Evolutionary conservation across 768 basidiomycete species (phyloP).

Genomic region (Tephrocybe sp.): DNA sequence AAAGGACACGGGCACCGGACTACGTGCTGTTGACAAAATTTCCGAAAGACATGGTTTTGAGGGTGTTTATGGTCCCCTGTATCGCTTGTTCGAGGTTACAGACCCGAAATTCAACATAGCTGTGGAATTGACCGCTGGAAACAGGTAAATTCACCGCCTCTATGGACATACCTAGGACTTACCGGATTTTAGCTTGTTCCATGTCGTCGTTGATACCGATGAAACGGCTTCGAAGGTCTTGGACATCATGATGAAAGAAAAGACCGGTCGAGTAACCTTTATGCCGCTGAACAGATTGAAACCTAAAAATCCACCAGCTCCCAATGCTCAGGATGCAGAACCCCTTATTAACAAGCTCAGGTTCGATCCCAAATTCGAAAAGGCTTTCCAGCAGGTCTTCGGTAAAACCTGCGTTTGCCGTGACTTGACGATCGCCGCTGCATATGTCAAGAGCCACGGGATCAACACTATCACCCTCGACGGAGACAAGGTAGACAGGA

Average conservation of each 20-base stretch:
- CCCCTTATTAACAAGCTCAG: constrained; percentile 82
- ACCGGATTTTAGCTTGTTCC: constrained; percentile 69
- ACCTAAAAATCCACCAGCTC: constrained; percentile 64
- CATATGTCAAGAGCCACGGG: constrained; percentile 91
- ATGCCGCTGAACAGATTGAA: constrained; percentile 97
- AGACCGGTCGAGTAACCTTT: constrained; percentile 93
- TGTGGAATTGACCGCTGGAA: constrained; percentile 93
- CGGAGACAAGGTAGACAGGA: constrained; percentile 96
- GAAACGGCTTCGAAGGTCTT: constrained; percentile 90
- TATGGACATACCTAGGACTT: constrained; percentile 9
- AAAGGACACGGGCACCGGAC: constrained; percentile 88
- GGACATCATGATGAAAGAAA: constrained; percentile 91
- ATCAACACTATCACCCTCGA: constrained; percentile 98
- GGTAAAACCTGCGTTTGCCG: constrained; percentile 96
- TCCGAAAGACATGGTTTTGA: constrained; percentile 70
- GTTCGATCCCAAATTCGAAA: constrained; percentile 67
- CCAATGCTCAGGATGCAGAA: constrained; percentile 74
- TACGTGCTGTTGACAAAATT: constrained; percentile 84
- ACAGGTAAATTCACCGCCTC: constrained; percentile 58
- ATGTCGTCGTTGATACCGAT: constrained; percentile 97
- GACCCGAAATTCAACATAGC: constrained; percentile 90
- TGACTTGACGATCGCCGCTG: constrained; percentile 88
- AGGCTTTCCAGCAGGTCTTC: constrained; percentile 96
- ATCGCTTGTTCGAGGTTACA: constrained; percentile 88
- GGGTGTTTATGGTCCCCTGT: constrained; percentile 93